phyloP scores from a whole-genome alignment of 2,329 filamentous ascomycete species.

The Clonostachys rosea region DNA sequence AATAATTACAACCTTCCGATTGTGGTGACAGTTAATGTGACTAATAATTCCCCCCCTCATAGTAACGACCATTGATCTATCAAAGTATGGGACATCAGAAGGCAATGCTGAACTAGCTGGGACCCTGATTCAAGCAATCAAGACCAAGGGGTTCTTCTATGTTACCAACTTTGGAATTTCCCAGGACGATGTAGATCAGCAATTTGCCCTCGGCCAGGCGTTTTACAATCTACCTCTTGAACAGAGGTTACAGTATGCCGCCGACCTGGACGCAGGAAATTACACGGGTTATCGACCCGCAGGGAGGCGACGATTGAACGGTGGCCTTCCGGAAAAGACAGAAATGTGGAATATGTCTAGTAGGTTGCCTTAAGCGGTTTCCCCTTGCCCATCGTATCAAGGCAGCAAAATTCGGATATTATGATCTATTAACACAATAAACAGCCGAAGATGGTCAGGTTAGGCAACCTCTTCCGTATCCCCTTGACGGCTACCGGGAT shows the following conservation, averaged over 20 bases:
- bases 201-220: conserved; percentile 54
- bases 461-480: conserved; percentile 25
- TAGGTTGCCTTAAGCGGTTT: conserved; percentile 6
- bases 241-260: conserved; percentile 53
- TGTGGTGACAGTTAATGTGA: neutral
- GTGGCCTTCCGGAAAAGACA: conserved; percentile 31
- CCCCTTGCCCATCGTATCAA: neutral
- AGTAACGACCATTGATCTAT: conserved; percentile 26
- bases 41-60: neutral
- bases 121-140: conserved; percentile 22
- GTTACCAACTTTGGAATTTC: conserved; percentile 58
- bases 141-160: conserved; percentile 47
- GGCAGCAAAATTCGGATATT: neutral
- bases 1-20: neutral
- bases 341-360: conserved; percentile 32
- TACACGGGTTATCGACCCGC: conserved; percentile 53
- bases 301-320: conserved; percentile 24
- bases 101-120: conserved; percentile 20
- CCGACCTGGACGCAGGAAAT: conserved; percentile 41
- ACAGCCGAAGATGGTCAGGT: conserved; percentile 21
- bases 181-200: conserved; percentile 51
- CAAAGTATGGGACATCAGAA: conserved; percentile 20
- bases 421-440: neutral
- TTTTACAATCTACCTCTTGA: conserved; percentile 48
- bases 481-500: conserved; percentile 40